phyloP scores from a whole-genome alignment of 164 flowering plant species.

The Pachysandra terminalis region DNA sequence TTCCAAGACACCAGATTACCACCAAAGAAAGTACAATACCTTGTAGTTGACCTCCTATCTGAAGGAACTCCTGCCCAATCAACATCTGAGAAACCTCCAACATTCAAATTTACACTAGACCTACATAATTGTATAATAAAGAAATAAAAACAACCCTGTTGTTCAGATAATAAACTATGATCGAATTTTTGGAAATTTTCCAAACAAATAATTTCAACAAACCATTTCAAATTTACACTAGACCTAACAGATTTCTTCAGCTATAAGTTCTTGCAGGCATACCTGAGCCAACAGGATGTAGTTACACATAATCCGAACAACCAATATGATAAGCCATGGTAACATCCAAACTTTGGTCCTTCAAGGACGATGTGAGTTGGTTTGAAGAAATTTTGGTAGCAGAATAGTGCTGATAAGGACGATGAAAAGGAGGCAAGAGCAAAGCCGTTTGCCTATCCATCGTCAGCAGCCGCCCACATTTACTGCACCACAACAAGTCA shows the following conservation, averaged over 20 bases:
- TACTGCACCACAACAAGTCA: conserved; percentile 44
- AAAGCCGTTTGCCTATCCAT: conserved; percentile 62
- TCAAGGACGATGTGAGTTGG: conserved; percentile 28
- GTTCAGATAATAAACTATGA: too few relatives aligned
- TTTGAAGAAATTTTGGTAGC: conserved; percentile 18
- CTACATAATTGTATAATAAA: not conserved
- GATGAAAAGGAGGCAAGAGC: conserved; percentile 71
- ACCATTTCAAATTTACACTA: too few relatives aligned
- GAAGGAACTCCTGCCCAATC: too few relatives aligned
- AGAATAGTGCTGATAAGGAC: conserved; percentile 41
- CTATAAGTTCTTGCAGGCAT: conserved; percentile 6
- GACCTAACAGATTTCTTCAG: not conserved
- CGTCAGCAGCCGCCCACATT: conserved; percentile 60
- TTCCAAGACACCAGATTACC: too few relatives aligned
- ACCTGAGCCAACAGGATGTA: conserved; percentile 17
- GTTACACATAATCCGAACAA: conserved; percentile 55
- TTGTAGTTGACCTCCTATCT: too few relatives aligned
- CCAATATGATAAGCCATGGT: conserved; percentile 56
- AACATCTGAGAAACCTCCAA: too few relatives aligned
- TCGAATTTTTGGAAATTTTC: too few relatives aligned
- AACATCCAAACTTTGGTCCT: conserved; percentile 31
- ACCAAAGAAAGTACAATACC: too few relatives aligned
- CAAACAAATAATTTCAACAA: too few relatives aligned
- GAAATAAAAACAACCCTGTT: not conserved
- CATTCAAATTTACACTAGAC: too few relatives aligned